Evolutionary conservation across 1,284 basidiomycete species (phyloP).

Genomic region (Trichosporon sp.): DNA sequence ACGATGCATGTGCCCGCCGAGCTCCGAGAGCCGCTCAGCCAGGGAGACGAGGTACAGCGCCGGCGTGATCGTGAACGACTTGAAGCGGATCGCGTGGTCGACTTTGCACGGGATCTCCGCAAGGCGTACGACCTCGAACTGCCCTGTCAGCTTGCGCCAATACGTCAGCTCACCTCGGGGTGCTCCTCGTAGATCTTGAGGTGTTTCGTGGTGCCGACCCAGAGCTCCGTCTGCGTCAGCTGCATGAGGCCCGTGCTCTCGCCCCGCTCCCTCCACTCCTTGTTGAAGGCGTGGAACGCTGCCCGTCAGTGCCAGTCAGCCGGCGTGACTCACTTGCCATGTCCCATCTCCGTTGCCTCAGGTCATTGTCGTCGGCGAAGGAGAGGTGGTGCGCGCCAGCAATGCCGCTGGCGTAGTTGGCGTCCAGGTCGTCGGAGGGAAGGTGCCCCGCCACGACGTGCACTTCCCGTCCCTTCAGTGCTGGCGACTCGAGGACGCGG

Average conservation of each 20-base stretch:
- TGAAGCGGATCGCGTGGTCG: constrained; percentile 45
- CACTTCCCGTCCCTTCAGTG: constrained; percentile 13
- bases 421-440: constrained; percentile 34
- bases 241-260: constrained; percentile 40
- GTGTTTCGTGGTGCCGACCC: constrained; percentile 37
- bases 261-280: constrained; percentile 34
- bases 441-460: constrained; percentile 43
- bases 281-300: constrained; percentile 39
- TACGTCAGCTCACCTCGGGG: constrained; percentile 35
- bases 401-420: constrained; percentile 38
- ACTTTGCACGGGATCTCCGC: constrained; percentile 11
- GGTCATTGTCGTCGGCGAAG: constrained; percentile 45
- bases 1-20: constrained; percentile 28
- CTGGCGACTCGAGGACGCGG: constrained; percentile 32
- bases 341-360: constrained; percentile 38
- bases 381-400: constrained; percentile 49
- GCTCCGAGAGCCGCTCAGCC: constrained; percentile 12
- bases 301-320: constrained; percentile 6
- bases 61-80: constrained; percentile 48
- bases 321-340: constrained; percentile 29
- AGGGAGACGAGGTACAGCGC: constrained; percentile 39
- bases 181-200: constrained; percentile 45
- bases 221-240: constrained; percentile 45
- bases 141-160: neutral
- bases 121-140: constrained; percentile 28